Evolutionary conservation across 2,329 filamentous ascomycete species (phyloP), one percentile per base, ranked within the genome.

Genomic region (Basipetospora chlamydospora): DNA sequence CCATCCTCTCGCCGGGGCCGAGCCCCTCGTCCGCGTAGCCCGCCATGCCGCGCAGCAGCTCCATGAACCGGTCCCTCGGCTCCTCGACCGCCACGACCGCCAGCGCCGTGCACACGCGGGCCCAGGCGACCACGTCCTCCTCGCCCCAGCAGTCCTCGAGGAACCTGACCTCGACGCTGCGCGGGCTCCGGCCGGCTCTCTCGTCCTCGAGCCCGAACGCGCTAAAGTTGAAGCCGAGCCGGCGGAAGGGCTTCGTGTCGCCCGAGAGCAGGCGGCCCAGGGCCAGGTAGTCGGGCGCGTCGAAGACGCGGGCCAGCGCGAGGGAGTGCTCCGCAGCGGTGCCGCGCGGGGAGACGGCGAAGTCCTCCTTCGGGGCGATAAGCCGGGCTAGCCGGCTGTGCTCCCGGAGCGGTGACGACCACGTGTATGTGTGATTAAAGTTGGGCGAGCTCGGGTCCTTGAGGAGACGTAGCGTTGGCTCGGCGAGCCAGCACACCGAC

Each of bases 221-320:
- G 39, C 56, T 56, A 32, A 61, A 61, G 44, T 60, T 60, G 48
- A 59, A 59, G 2, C 58, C 57, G 3, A 60, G 51, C 5, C 57
- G 52, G 0, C 55, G 50, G 42, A 55, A 51, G 37, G 49, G 48
- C 23, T 45, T 47, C 22, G 46, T 46, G 1, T 46, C 39, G 1
- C 58, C 57, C 2, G 57, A 58, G 10, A 61, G 47, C 18, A 60
- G 44, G 32, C 42, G 44, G 6, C 56, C 58, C 5, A 61, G 49
- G 29, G 57, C 47, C 3, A 41, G 28, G 23, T 52, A 43, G 1
- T 51, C 50, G 1, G 33, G 28, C 0, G 46, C 43, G 5, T 42
- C 41, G 47, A 51, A 53, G 20, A 60, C 59, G 26, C 46, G 5
- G 6, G 4, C 10, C 10, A 38, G 35, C 10, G 35, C 35, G 5